phyloP scores from a whole-genome alignment of 768 basidiomycete genomes.

The Amyloporia xantha region DNA sequence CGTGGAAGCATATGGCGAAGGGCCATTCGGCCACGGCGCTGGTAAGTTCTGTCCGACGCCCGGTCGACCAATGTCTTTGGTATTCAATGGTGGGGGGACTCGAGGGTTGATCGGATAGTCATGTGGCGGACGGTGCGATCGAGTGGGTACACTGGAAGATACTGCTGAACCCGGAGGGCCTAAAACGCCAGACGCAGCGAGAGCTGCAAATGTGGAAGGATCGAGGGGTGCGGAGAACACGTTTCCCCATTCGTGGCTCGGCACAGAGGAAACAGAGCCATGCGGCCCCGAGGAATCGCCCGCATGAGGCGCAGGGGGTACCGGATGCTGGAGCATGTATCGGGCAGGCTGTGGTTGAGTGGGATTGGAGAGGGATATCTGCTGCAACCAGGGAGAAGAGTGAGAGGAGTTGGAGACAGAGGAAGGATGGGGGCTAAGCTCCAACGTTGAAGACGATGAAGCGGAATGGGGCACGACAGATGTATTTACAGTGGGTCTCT shows the following conservation, averaged over 20 bases:
- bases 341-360: conserved; percentile 12
- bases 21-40: conserved; percentile 19
- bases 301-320: conserved; percentile 14
- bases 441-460: conserved; percentile 25
- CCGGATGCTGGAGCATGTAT: conserved; percentile 19
- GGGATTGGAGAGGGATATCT: conserved; percentile 18
- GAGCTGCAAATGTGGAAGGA: conserved; percentile 51
- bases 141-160: conserved; percentile 35
- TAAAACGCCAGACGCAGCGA: conserved; percentile 55
- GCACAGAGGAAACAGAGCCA: conserved; percentile 18
- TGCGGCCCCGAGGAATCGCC: conserved; percentile 18
- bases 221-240: conserved; percentile 59
- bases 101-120: conserved; percentile 17
- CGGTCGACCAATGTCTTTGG: conserved; percentile 16
- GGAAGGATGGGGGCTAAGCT: conserved; percentile 26
- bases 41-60: conserved; percentile 7
- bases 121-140: conserved; percentile 26
- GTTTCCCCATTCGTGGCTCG: conserved; percentile 44
- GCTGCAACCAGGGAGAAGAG: conserved; percentile 28
- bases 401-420: conserved; percentile 29
- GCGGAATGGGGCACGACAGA: conserved; percentile 21
- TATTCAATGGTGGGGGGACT: conserved; percentile 8
- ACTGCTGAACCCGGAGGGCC: conserved; percentile 30
- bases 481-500: conserved; percentile 33
- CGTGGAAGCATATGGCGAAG: conserved; percentile 19